These are phyloP conservation scores for Dissophora globulifera DNA, from an alignment of 192 early-diverging fungal species.

Conservation along the genomic window DNA sequence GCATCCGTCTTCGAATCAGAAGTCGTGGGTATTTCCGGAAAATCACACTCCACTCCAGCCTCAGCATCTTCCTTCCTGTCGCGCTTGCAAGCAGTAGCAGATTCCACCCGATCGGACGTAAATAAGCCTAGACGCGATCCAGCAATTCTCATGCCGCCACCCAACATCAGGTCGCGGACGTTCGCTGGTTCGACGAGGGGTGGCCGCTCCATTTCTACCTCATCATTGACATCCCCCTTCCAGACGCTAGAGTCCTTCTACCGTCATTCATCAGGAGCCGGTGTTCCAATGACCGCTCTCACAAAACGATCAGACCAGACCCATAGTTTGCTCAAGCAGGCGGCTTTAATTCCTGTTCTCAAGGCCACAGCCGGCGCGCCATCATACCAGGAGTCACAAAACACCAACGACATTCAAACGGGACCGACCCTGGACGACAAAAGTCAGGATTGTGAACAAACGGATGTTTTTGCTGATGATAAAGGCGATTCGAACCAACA, in stretches of 20 bases:
- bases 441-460: not conserved
- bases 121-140: not conserved
- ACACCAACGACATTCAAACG: not conserved
- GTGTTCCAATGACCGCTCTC: not conserved
- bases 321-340: conserved; percentile 9
- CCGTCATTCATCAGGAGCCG: no score
- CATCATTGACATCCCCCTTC: not conserved
- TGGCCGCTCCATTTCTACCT: not conserved
- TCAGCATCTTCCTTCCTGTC: conserved; percentile 1
- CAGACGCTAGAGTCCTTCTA: not conserved
- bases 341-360: not conserved
- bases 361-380: no score
- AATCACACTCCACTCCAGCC: conserved; percentile 8
- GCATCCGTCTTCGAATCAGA: not conserved
- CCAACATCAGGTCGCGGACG: conserved; percentile 2
- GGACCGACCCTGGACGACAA: not conserved
- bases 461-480: not conserved
- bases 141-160: not conserved
- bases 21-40: not conserved
- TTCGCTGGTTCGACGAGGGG: not conserved
- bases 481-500: not conserved
- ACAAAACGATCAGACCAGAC: conserved; percentile 5
- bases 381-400: no score
- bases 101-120: not conserved
- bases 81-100: not conserved